Evolutionary conservation across 2,329 filamentous ascomycete genomes (phyloP).

Genomic region (Colletotrichum acutatum): DNA sequence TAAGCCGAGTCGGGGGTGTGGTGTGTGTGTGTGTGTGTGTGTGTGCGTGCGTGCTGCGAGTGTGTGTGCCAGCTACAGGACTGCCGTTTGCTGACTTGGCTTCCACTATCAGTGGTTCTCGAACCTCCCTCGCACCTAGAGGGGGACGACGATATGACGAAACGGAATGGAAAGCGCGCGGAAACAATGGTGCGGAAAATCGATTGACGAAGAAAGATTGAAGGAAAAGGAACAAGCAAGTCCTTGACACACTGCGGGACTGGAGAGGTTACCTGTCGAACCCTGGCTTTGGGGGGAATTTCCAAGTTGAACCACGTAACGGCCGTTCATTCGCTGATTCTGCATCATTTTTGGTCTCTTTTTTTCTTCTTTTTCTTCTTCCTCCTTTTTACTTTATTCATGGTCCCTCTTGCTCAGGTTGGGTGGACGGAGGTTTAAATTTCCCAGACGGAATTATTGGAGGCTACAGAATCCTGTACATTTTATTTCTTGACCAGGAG

Average conservation of each 20-base stretch:
- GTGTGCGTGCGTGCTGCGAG: background rate
- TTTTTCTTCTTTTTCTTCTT: background rate
- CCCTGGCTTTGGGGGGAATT: slow-evolving; percentile 14
- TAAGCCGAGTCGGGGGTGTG: background rate
- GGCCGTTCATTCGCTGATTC: slow-evolving; percentile 33
- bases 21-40: background rate
- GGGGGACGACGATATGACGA: background rate
- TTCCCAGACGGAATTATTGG: slow-evolving; percentile 13
- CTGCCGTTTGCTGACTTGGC: slow-evolving; percentile 22
- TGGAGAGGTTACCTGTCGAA: slow-evolving; percentile 29
- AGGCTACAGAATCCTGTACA: slow-evolving; percentile 12
- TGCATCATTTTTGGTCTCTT: slow-evolving; percentile 2
- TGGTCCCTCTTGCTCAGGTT: slow-evolving; percentile 5
- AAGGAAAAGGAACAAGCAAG: background rate
- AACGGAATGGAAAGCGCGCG: background rate
- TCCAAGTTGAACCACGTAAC: slow-evolving; percentile 35
- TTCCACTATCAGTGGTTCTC: slow-evolving; percentile 20
- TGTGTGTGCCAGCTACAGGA: background rate
- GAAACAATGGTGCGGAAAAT: background rate
- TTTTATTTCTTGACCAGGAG: slow-evolving; percentile 5
- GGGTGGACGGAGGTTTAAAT: slow-evolving; percentile 13
- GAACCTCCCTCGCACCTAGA: background rate
- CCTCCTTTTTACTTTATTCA: background rate
- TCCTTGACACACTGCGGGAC: slow-evolving; percentile 16
- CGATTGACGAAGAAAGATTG: background rate